A percentile compares a stretch with the other conserved stretches of the same genome.
phyloP scores from a whole-genome alignment of 1,284 basidiomycete genomes.

The Bjerkandera adusta region DNA sequence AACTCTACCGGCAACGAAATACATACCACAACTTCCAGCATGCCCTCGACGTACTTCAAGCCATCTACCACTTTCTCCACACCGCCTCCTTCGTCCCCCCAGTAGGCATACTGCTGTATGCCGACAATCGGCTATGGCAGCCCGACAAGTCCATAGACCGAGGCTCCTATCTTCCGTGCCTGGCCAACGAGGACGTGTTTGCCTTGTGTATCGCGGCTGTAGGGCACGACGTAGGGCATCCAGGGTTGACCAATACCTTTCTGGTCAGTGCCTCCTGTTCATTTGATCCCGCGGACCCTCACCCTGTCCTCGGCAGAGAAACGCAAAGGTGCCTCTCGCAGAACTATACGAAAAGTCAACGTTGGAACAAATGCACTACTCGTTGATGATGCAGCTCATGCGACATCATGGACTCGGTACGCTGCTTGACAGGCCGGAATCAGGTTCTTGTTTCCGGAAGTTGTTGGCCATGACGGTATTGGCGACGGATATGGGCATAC shows the following conservation, averaged over 20 bases:
- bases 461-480: conserved; percentile 79
- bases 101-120: conserved; percentile 51
- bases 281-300: not conserved
- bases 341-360: conserved; percentile 87
- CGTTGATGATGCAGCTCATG: conserved; percentile 80
- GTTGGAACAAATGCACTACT: conserved; percentile 91
- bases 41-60: conserved; percentile 92
- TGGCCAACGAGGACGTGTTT: conserved; percentile 73
- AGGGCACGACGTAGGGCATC: conserved; percentile 95
- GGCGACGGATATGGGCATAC: conserved; percentile 92
- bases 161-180: conserved; percentile 47
- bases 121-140: conserved; percentile 45
- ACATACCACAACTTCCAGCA: conserved; percentile 97
- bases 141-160: conserved; percentile 34
- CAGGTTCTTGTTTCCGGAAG: conserved; percentile 53
- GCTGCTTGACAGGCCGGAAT: conserved; percentile 10
- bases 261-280: conserved; percentile 61
- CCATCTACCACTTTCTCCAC: conserved; percentile 81
- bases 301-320: conserved; percentile 59
- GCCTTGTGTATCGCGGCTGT: conserved; percentile 86
- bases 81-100: conserved; percentile 79
- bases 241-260: conserved; percentile 88
- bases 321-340: conserved; percentile 85
- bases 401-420: conserved; percentile 54
- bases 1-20: conserved; percentile 86